These are phyloP conservation scores for Ceratobasidium sp. DNA, from an alignment of 1,284 basidiomycete genomes.

Conservation along the genomic window DNA sequence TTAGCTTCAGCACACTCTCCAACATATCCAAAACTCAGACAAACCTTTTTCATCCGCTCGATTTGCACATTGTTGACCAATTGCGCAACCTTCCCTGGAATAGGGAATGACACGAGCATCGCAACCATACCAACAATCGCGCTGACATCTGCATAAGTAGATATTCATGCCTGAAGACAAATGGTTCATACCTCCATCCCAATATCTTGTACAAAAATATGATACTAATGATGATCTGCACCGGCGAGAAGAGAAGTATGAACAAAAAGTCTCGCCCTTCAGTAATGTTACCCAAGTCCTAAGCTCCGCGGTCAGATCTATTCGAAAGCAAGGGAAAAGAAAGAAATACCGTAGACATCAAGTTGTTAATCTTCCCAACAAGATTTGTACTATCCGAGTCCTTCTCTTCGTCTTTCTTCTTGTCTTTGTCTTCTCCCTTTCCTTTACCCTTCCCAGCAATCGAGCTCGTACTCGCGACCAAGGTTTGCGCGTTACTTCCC, in stretches of 20 bases:
- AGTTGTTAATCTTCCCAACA: slow-evolving; percentile 72
- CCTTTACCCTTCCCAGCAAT: slow-evolving; percentile 45
- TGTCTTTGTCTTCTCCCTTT: slow-evolving; percentile 50
- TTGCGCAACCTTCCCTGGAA: slow-evolving; percentile 57
- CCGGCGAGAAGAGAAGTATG: slow-evolving; percentile 58
- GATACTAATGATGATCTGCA: slow-evolving; percentile 62
- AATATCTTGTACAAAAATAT: slow-evolving; percentile 63
- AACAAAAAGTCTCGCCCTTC: slow-evolving; percentile 60
- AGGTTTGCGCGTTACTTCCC: slow-evolving; percentile 20
- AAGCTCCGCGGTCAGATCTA: slow-evolving; percentile 59
- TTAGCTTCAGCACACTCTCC: not conserved
- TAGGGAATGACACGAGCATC: slow-evolving; percentile 62
- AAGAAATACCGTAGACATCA: slow-evolving; percentile 54
- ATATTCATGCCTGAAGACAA: not conserved
- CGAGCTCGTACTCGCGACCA: slow-evolving; percentile 23
- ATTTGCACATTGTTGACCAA: slow-evolving; percentile 52
- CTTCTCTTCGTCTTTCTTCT: slow-evolving; percentile 51
- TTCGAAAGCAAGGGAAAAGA: slow-evolving; percentile 52
- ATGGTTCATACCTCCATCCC: slow-evolving; percentile 54
- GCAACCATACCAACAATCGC: slow-evolving; percentile 68
- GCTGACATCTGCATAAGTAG: slow-evolving; percentile 51
- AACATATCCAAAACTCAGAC: not conserved
- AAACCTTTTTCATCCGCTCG: slow-evolving; percentile 53
- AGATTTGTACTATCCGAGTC: slow-evolving; percentile 58
- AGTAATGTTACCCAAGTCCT: slow-evolving; percentile 64